Percentiles rank a stretch among this genome's conserved stretches.
Evolutionary conservation across 1,284 basidiomycete genomes (phyloP).

Genomic region (Moesziomyces sp.): DNA sequence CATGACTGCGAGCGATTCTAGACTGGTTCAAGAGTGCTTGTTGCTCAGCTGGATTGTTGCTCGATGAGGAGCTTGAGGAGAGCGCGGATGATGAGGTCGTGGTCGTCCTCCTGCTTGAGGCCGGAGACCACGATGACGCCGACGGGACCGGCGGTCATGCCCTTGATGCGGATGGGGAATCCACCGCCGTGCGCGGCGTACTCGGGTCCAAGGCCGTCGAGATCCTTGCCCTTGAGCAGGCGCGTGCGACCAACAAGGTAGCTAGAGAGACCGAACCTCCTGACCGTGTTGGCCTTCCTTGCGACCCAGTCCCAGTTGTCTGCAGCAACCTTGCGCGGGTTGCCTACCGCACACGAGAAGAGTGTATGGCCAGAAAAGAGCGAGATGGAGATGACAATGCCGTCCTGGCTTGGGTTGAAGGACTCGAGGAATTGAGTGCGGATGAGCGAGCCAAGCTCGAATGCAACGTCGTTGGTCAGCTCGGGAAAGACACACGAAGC

Average conservation of each 20-base stretch:
- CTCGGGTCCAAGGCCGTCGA: conserved; percentile 46
- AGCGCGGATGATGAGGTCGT: conserved; percentile 34
- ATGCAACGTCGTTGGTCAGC: conserved; percentile 35
- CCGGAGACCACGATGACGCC: conserved; percentile 50
- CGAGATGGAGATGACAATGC: conserved; percentile 49
- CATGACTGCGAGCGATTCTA: no score
- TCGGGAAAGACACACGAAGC: conserved; percentile 13
- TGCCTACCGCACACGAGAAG: conserved; percentile 42
- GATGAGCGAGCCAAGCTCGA: conserved; percentile 38
- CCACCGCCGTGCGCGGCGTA: conserved; percentile 55
- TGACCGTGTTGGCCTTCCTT: conserved; percentile 48
- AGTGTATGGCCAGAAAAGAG: conserved; percentile 48
- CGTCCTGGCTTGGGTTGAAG: conserved; percentile 15
- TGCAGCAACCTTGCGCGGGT: conserved; percentile 23
- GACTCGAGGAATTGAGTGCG: conserved; percentile 24
- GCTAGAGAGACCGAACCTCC: conserved; percentile 29
- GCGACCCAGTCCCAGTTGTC: conserved; percentile 55
- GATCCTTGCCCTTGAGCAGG: conserved; percentile 29
- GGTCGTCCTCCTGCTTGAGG: conserved; percentile 48
- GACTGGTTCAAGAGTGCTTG: no score
- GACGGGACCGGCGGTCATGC: conserved; percentile 14
- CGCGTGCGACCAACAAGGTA: conserved; percentile 45
- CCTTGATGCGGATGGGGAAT: conserved; percentile 41
- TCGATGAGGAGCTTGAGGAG: conserved; percentile 10
- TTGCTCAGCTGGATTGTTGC: neutral